Conservation (phyloP, 129 eudicot genomes). For the Logfia minima region DNA sequence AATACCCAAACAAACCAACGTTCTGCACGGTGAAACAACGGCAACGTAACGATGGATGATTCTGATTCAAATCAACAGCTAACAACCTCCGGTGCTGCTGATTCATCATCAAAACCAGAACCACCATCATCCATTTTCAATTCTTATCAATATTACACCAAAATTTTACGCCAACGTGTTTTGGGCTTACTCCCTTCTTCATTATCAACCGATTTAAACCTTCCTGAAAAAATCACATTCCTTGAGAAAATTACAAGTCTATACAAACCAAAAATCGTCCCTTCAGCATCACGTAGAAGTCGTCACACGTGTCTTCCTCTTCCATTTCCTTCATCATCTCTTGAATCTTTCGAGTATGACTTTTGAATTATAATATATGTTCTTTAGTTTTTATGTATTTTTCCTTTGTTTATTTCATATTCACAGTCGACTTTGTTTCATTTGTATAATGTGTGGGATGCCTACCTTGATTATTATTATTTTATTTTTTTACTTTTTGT, state of each 20-base stretch:
- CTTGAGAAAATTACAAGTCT: slow-evolving; percentile 41
- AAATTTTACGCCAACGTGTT: slow-evolving; percentile 21
- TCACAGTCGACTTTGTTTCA: too few species aligned
- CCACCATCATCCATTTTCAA: slow-evolving; percentile 16
- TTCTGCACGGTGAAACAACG: background rate
- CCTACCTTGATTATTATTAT: too few species aligned
- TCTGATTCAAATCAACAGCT: slow-evolving; percentile 10
- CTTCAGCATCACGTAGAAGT: slow-evolving; percentile 43
- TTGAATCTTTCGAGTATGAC: slow-evolving; percentile 49
- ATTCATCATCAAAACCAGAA: slow-evolving; percentile 12
- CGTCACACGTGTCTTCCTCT: slow-evolving; percentile 63
- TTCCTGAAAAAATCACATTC: slow-evolving; percentile 31
- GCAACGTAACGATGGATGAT: background rate
- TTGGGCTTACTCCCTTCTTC: slow-evolving; percentile 31
- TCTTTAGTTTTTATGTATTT: too few species aligned
- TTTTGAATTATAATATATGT: background rate
- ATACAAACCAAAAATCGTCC: slow-evolving; percentile 29
- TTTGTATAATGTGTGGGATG: too few species aligned
- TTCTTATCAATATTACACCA: slow-evolving; percentile 28
- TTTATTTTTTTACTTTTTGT: too few species aligned
- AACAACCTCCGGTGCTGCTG: slow-evolving; percentile 8
- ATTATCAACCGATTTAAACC: slow-evolving; percentile 16
- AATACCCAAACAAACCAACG: background rate
- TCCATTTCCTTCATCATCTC: slow-evolving; percentile 57
- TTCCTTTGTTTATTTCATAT: too few species aligned